Base-by-base conservation (phyloP, 306 rosid genomes). In the Sesbania bispinosa region DNA sequence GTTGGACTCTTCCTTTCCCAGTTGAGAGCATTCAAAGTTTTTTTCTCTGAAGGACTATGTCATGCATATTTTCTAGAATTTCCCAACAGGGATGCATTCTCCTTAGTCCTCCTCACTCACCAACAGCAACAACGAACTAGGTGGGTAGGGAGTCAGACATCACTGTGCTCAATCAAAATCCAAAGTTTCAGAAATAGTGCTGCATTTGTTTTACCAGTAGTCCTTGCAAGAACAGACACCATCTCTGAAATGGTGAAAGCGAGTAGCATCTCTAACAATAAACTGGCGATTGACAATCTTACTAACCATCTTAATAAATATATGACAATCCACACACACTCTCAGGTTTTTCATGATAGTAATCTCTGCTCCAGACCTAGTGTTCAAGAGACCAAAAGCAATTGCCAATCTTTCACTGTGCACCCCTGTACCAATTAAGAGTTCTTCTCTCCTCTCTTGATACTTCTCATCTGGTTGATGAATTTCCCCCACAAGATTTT, bases 161-260 rank as follows among this genome's bases (percentile, higher is more conserved):
- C 74, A 71, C 36, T 53, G 55, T 62, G 77, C 26, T 71, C 45
- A 33, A 65, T 65, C 19, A 23, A 57, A 64, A 13, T 39, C 52
- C 69, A 48, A 19, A 10, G 27, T 46, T 46, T 24, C 62, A 30
- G 16, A 45, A 78, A 33, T 3, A 10, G 18, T 9, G 46, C 16
- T 7, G 38, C 65, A 65, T 30, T 66, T 33, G 24, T 36, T 67
- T 79, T 78, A 90, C 97, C 98, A 93, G 71, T 85, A 93, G 72
- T 90, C 97, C 74, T 80, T 90, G 84, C 98, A 90, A 72, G 97
- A 90, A 79, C 98, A 90, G 26, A 73, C 19, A 4, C 98, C 98
- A 23, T 88, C 75, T 53, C 80, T 79, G 70, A 93, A 90, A 84
- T 86, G 96, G 78, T 93, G 98, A 67, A 93, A 93, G 57, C 97